Evolutionary conservation across 495 filamentous ascomycete genomes (phyloP).

Genomic region (Trichoderma asperelloides): DNA sequence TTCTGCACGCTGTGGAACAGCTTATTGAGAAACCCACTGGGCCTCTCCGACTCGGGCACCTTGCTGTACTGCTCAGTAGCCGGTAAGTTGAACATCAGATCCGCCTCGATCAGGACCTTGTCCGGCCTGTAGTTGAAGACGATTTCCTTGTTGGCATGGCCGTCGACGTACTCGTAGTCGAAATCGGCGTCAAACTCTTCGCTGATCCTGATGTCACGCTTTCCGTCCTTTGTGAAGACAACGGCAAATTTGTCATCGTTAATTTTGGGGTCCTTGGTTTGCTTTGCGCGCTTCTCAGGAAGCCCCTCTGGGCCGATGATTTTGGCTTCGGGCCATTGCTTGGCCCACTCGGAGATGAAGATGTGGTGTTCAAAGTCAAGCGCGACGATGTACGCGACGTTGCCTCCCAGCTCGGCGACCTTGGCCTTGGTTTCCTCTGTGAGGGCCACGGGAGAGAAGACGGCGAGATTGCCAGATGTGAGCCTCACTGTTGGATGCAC

Average conservation of each 20-base stretch:
- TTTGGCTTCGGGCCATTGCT: slow-evolving; percentile 65
- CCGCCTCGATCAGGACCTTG: slow-evolving; percentile 78
- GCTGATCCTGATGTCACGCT: slow-evolving; percentile 36
- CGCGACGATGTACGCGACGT: slow-evolving; percentile 76
- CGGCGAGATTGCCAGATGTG: slow-evolving; percentile 63
- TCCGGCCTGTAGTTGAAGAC: slow-evolving; percentile 79
- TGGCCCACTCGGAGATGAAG: slow-evolving; percentile 73
- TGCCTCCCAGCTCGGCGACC: slow-evolving; percentile 55
- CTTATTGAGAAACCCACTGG: slow-evolving; percentile 48
- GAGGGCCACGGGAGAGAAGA: slow-evolving; percentile 84
- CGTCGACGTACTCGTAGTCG: slow-evolving; percentile 72
- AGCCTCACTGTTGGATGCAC: slow-evolving; percentile 53
- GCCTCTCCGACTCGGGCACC: slow-evolving; percentile 39
- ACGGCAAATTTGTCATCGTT: slow-evolving; percentile 59
- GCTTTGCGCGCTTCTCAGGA: slow-evolving; percentile 67
- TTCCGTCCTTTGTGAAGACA: slow-evolving; percentile 53
- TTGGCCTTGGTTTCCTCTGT: slow-evolving; percentile 67
- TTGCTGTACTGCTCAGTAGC: slow-evolving; percentile 75
- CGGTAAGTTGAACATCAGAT: slow-evolving; percentile 87
- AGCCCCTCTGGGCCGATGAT: slow-evolving; percentile 82
- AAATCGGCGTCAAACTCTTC: slow-evolving; percentile 82
- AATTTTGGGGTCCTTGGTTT: slow-evolving; percentile 43
- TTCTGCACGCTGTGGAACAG: slow-evolving; percentile 52
- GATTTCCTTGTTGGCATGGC: slow-evolving; percentile 76
- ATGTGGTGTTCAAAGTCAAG: slow-evolving; percentile 91